Conservation (phyloP, 768 basidiomycete species). For the Dioszegia aurantiaca region DNA sequence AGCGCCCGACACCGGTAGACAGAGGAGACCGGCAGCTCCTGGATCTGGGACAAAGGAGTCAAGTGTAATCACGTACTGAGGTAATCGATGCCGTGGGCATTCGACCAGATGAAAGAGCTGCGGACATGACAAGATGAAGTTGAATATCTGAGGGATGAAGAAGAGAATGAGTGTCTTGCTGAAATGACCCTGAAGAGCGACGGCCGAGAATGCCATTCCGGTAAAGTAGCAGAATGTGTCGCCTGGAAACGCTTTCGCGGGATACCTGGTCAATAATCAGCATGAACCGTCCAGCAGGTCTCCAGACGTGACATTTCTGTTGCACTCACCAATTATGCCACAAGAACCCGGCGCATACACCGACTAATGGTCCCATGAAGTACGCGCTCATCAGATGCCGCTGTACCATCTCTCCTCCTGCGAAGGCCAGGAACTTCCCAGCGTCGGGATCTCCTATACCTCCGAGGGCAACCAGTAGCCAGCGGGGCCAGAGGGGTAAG, state of each 20-base stretch:
- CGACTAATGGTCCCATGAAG: constrained; percentile 93
- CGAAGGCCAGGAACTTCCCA: constrained; percentile 41
- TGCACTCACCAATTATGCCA: constrained; percentile 97
- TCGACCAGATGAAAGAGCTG: constrained; percentile 91
- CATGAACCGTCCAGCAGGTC: too few species aligned
- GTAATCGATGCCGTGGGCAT: constrained; percentile 90
- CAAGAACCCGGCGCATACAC: constrained; percentile 82
- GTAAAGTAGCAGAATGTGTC: constrained; percentile 97
- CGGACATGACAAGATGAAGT: constrained; percentile 89
- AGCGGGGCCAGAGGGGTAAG: constrained; percentile 63
- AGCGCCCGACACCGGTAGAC: not conserved
- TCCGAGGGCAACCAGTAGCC: constrained; percentile 19
- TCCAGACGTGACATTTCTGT: too few species aligned
- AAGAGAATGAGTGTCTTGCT: constrained; percentile 94
- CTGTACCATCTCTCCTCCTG: constrained; percentile 69
- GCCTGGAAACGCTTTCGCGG: constrained; percentile 88
- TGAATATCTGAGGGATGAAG: constrained; percentile 97
- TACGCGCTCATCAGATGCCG: constrained; percentile 93
- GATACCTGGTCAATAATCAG: constrained; percentile 88
- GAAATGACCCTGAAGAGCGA: constrained; percentile 95
- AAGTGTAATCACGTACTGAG: constrained; percentile 69
- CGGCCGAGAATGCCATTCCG: constrained; percentile 98
- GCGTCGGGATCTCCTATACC: constrained; percentile 40
- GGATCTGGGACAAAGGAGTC: too few species aligned
- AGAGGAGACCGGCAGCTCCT: not conserved